Conservation (phyloP, 73 alveolate genomes). For the Blepharisma japonicum region DNA sequence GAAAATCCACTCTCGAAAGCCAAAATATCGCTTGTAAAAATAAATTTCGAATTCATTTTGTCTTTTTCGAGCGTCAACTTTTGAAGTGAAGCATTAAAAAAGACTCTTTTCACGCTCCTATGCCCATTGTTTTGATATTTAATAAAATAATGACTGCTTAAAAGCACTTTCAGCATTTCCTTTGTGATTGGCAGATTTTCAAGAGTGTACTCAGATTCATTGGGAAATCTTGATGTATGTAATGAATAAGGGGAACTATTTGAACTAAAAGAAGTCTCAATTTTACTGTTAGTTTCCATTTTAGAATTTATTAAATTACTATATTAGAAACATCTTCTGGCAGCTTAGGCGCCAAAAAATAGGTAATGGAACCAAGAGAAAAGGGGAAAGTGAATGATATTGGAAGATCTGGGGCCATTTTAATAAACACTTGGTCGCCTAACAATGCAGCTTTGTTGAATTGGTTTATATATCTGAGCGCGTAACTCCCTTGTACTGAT, state of each 20-base stretch:
- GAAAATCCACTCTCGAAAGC: not conserved
- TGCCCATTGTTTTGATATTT: not conserved
- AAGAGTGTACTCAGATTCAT: too few relatives aligned
- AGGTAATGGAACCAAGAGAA: conserved; percentile 90
- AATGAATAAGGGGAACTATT: too few relatives aligned
- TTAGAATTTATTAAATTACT: too few relatives aligned
- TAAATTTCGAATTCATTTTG: not conserved
- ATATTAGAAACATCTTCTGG: too few relatives aligned
- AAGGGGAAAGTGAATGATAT: conserved; percentile 88
- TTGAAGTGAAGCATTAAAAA: not conserved
- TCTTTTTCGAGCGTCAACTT: not conserved
- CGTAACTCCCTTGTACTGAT: conserved; percentile 88
- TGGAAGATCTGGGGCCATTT: conserved; percentile 90
- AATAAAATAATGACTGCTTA: not conserved
- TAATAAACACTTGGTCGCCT: conserved; percentile 71
- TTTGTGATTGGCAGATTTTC: too few relatives aligned
- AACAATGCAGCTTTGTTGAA: conserved; percentile 96
- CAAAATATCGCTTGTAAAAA: not conserved
- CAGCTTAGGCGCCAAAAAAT: conserved; percentile 55
- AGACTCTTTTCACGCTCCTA: not conserved
- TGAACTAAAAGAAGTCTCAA: too few relatives aligned
- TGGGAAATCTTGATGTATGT: too few relatives aligned
- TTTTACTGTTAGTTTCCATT: too few relatives aligned
- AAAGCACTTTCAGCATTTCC: too few relatives aligned
- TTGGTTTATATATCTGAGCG: conserved; percentile 93